Evolutionary conservation across 139 green algal genomes (phyloP).

Genomic region (Micromonas commoda): DNA sequence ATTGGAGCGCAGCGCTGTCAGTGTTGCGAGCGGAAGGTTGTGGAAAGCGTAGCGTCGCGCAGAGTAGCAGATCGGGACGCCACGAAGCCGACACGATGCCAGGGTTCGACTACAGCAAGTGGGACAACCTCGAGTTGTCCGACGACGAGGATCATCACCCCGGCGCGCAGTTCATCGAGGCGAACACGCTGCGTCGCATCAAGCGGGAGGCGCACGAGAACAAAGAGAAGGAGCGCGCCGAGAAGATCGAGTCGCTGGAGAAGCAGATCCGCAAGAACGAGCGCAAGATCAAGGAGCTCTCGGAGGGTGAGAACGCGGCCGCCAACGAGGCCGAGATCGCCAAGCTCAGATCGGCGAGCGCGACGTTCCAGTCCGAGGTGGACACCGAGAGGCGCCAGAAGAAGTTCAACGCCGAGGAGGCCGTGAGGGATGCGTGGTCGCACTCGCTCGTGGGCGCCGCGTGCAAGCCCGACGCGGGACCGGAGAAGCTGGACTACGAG

Average conservation of each 20-base stretch:
- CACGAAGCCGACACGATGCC: not conserved
- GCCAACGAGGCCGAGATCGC: not conserved
- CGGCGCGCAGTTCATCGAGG: constrained; percentile 28
- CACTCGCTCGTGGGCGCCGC: constrained; percentile 4
- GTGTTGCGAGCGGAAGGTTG: too few relatives aligned
- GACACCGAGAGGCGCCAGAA: not conserved
- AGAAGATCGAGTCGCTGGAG: not conserved
- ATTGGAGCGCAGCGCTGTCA: too few relatives aligned
- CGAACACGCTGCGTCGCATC: constrained; percentile 15
- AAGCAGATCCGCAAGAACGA: not conserved
- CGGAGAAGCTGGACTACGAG: constrained; percentile 22
- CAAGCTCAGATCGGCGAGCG: not conserved
- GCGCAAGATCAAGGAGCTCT: not conserved
- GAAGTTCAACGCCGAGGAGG: constrained; percentile 26
- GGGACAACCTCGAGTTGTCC: constrained; percentile 27
- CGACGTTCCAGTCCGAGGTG: not conserved
- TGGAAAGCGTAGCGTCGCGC: too few relatives aligned
- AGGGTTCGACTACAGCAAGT: constrained; percentile 28
- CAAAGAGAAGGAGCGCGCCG: not conserved
- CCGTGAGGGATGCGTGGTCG: not conserved
- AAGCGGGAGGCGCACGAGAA: constrained; percentile 20
- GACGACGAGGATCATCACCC: constrained; percentile 27
- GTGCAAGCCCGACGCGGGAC: not conserved
- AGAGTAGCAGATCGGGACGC: too few relatives aligned
- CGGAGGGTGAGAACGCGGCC: not conserved